These are phyloP conservation scores for Talaromyces wortmannii DNA, from an alignment of 495 filamentous ascomycete species.

Conservation along the genomic window DNA sequence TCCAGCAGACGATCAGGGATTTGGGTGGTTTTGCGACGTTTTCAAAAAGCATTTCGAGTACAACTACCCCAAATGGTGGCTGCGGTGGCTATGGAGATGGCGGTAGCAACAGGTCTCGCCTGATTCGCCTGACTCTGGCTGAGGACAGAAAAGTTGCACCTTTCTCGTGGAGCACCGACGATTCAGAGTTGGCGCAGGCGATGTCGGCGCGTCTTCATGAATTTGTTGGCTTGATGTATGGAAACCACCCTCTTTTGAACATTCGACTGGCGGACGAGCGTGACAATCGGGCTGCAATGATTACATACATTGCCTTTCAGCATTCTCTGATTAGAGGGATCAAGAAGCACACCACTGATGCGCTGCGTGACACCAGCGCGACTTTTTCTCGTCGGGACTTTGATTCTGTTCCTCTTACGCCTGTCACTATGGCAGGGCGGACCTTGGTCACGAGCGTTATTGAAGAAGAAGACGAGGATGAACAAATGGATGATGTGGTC, in stretches of 20 bases:
- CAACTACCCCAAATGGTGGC: neutral
- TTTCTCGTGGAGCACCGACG: neutral
- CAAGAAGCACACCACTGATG: neutral
- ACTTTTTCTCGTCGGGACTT: neutral
- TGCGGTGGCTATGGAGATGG: neutral
- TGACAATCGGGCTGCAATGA: neutral
- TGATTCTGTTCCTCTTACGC: neutral
- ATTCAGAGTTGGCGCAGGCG: neutral
- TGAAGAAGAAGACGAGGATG: neutral
- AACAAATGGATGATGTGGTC: neutral
- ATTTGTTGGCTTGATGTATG: neutral
- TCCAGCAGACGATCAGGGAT: neutral
- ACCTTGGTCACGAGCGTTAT: neutral
- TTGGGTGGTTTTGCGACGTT: neutral
- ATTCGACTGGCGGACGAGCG: neutral
- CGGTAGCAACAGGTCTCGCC: neutral
- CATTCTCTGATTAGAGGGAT: neutral
- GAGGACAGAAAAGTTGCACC: neutral
- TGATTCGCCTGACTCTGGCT: neutral
- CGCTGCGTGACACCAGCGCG: neutral
- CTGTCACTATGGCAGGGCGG: neutral
- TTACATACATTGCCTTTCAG: neutral
- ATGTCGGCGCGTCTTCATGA: neutral
- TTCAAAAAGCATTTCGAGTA: neutral
- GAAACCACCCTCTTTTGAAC: neutral